A percentile compares a stretch with the other conserved stretches of the same genome.
phyloP scores from a whole-genome alignment of 345 rosid genomes.

The Acer saccharum region DNA sequence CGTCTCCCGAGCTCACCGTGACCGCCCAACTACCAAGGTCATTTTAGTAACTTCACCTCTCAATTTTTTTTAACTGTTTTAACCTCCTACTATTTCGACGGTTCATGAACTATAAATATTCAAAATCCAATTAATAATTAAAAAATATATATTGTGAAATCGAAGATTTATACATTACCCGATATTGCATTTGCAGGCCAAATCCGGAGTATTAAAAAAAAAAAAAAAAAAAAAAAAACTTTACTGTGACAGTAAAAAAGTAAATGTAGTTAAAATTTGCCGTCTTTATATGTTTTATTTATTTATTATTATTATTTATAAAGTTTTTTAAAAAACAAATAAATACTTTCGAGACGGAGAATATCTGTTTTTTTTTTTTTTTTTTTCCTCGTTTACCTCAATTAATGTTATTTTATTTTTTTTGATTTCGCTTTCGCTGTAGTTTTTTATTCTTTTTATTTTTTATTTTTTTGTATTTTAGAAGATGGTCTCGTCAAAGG shows the following conservation, averaged over 20 bases:
- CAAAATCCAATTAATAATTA: too few species aligned
- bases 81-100: not conserved
- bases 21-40: not conserved
- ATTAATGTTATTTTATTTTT: not conserved
- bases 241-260: too few species aligned
- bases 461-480: not conserved
- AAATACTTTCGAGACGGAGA: slow-evolving; percentile 1
- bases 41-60: slow-evolving; percentile 6
- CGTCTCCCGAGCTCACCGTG: slow-evolving; percentile 23
- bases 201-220: slow-evolving; percentile 5
- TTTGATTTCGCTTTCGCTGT: not conserved
- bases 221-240: not conserved
- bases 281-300: not conserved
- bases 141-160: too few species aligned
- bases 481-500: not conserved
- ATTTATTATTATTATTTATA: not conserved
- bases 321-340: not conserved
- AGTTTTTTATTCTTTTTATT: not conserved
- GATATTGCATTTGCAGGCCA: slow-evolving; percentile 19
- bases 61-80: not conserved
- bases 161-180: too few species aligned
- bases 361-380: not conserved
- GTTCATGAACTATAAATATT: not conserved
- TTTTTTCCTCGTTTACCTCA: not conserved
- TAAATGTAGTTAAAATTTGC: not conserved